Evolutionary conservation across 2,329 filamentous ascomycete species (phyloP).

Genomic region (Monosporascus sp.): DNA sequence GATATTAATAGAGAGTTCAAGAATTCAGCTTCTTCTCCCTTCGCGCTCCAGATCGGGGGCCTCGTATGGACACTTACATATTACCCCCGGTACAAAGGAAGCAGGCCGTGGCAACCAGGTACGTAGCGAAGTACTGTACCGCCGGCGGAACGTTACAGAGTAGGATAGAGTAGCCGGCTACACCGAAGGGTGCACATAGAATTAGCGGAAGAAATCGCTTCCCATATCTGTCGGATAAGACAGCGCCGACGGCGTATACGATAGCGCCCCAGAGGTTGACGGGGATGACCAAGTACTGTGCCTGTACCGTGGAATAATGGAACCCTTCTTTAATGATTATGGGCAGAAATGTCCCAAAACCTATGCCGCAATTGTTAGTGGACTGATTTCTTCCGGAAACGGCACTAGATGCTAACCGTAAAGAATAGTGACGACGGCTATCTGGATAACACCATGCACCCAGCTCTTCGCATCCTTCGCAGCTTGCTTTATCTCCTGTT

Average conservation of each 20-base stretch:
- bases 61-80: constrained; percentile 11
- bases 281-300: constrained; percentile 34
- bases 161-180: constrained; percentile 21
- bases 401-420: constrained; percentile 18
- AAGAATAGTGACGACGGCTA: constrained; percentile 32
- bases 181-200: constrained; percentile 22
- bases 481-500: constrained; percentile 16
- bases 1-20: background rate
- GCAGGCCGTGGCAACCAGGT: constrained; percentile 20
- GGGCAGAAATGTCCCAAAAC: constrained; percentile 35
- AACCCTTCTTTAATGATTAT: constrained; percentile 36
- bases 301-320: constrained; percentile 32
- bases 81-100: constrained; percentile 21
- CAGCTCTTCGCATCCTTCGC: constrained; percentile 21
- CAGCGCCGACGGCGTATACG: constrained; percentile 33
- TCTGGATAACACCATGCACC: constrained; percentile 29
- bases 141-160: constrained; percentile 15
- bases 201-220: constrained; percentile 31
- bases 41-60: too few species aligned
- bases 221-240: constrained; percentile 31
- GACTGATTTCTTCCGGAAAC: background rate
- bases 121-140: constrained; percentile 21
- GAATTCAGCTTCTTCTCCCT: background rate
- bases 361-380: constrained; percentile 2
- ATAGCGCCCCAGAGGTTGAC: constrained; percentile 36